A percentile compares a stretch with the other conserved stretches of the same genome.
These are phyloP conservation scores for Colletotrichum destructivum DNA, from an alignment of 2,329 filamentous ascomycete genomes.

Conservation along the genomic window DNA sequence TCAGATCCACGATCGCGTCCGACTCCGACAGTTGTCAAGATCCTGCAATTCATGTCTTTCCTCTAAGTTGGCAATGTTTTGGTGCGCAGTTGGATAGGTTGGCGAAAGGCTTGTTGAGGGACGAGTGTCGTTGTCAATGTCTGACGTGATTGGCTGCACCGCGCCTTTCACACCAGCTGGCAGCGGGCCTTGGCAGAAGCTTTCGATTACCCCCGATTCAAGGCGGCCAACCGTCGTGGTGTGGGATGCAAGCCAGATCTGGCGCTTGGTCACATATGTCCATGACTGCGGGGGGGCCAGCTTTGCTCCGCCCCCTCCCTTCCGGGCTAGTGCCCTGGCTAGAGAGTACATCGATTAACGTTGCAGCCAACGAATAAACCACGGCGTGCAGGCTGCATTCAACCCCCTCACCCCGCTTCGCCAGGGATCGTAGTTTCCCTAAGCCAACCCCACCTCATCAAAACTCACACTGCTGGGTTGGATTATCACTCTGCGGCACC, in stretches of 20 bases:
- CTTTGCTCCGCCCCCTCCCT: too few species aligned
- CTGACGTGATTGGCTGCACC: background rate
- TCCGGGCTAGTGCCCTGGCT: too few species aligned
- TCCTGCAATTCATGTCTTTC: background rate
- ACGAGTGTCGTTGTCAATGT: background rate
- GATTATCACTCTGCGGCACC: background rate
- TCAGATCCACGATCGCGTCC: background rate
- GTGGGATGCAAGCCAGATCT: slow-evolving; percentile 2
- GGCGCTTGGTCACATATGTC: background rate
- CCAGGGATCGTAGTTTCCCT: too few species aligned
- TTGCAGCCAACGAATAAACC: too few species aligned
- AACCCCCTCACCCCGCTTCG: too few species aligned
- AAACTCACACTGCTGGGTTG: background rate
- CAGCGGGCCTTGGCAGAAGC: background rate
- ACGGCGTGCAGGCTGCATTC: too few species aligned
- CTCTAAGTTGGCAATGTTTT: background rate
- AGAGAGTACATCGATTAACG: too few species aligned
- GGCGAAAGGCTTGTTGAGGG: background rate
- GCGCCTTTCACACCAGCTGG: background rate
- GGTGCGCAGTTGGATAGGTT: background rate
- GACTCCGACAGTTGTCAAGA: background rate
- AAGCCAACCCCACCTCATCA: too few species aligned
- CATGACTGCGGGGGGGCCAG: too few species aligned
- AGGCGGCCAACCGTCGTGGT: background rate
- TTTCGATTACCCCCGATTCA: background rate